phyloP scores from a whole-genome alignment of 2,329 filamentous ascomycete genomes.

The Ophiognomonia clavigignenti-juglandacearum region DNA sequence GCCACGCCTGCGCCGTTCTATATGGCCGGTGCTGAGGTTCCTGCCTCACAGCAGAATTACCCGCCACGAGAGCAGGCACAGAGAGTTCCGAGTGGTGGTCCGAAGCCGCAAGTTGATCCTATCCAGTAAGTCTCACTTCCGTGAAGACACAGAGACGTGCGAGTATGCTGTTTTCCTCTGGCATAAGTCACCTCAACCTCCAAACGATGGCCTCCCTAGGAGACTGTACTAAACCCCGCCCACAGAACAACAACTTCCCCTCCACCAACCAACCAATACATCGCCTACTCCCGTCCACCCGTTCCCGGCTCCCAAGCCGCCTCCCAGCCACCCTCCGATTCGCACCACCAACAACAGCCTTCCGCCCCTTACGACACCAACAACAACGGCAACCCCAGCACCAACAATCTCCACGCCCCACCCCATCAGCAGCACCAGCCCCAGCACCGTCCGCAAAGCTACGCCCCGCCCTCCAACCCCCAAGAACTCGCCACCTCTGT shows the following conservation, averaged over 20 bases:
- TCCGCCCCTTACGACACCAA: conserved; percentile 35
- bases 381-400: conserved; percentile 27
- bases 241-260: conserved; percentile 12
- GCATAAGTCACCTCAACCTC: too few species aligned
- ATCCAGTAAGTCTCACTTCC: conserved; percentile 10
- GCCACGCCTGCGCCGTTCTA: conserved; percentile 60
- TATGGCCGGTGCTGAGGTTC: conserved; percentile 53
- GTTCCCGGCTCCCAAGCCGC: conserved; percentile 10
- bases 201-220: too few species aligned
- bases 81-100: conserved; percentile 40
- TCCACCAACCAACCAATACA: conserved; percentile 14
- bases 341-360: conserved; percentile 28
- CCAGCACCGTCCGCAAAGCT: conserved; percentile 59
- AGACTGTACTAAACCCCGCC: too few species aligned
- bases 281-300: conserved; percentile 13
- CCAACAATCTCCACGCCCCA: conserved; percentile 30
- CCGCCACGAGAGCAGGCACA: conserved; percentile 49
- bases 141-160: not conserved
- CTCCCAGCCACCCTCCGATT: conserved; percentile 33
- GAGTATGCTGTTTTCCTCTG: not conserved
- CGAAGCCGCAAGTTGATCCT: conserved; percentile 31
- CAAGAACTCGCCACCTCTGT: conserved; percentile 75
- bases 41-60: conserved; percentile 38
- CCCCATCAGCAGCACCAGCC: conserved; percentile 33
- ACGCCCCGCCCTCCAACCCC: conserved; percentile 43